A percentile compares a stretch with the other conserved stretches of the same genome.
phyloP scores from a whole-genome alignment of 1,284 basidiomycete species.

The Moesziomyces parantarcticus region DNA sequence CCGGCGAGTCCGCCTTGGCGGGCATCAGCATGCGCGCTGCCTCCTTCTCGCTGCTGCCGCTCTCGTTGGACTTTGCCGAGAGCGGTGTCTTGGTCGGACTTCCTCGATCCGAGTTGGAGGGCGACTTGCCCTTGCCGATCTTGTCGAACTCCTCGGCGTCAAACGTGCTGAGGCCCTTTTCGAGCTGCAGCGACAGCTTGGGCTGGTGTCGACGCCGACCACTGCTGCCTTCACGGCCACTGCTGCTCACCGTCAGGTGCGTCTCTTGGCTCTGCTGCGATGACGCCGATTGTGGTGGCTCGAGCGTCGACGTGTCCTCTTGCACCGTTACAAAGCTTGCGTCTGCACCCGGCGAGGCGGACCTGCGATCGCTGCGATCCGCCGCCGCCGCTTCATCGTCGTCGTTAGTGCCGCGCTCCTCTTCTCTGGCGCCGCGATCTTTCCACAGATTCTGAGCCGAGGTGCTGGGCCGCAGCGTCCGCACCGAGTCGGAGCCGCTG shows the following conservation, averaged over 20 bases:
- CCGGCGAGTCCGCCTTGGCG: slow-evolving; percentile 14
- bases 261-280: slow-evolving; percentile 44
- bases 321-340: slow-evolving; percentile 39
- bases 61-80: slow-evolving; percentile 25
- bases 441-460: slow-evolving; percentile 51
- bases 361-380: slow-evolving; percentile 28
- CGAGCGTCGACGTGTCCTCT: slow-evolving; percentile 17
- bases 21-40: slow-evolving; percentile 20
- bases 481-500: slow-evolving; percentile 44
- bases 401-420: slow-evolving; percentile 1
- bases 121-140: slow-evolving; percentile 38
- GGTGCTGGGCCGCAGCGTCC: slow-evolving; percentile 51
- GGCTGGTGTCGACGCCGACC: slow-evolving; percentile 44
- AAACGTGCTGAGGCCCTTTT: slow-evolving; percentile 59
- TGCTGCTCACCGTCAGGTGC: slow-evolving; percentile 34
- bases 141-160: slow-evolving; percentile 56
- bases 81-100: slow-evolving; percentile 34
- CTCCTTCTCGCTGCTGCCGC: slow-evolving; percentile 22
- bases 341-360: slow-evolving; percentile 24
- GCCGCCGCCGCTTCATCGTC: slow-evolving; percentile 4
- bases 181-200: slow-evolving; percentile 57
- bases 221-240: slow-evolving; percentile 21
- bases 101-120: slow-evolving; percentile 15
- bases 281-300: slow-evolving; percentile 39
- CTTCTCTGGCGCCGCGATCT: slow-evolving; percentile 1